Base-by-base conservation (phyloP, 2,329 filamentous ascomycete species). In the Colletotrichum musae region DNA sequence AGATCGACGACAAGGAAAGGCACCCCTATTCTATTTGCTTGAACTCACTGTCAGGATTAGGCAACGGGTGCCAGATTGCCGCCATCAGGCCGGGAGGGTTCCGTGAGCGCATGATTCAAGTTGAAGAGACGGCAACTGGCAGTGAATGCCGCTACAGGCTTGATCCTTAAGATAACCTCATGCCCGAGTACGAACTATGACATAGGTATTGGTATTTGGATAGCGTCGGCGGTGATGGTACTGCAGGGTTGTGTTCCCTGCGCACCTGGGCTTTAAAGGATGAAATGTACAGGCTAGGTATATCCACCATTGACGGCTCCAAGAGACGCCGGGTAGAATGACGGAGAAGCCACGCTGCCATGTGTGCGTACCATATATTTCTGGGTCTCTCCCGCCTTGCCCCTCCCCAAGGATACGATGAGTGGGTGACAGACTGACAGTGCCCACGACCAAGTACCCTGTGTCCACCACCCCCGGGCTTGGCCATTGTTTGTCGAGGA, bases 401-500 rank as follows among this genome's bases (percentile, higher is more conserved):
- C 50, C 52, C 43, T 52, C 47, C 16, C 61, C 28, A 36, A 36
- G 24, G 28, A 28, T 50, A 48, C 32, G 54, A 47, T 50, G n/a
- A 10, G 47, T 48, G 41, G 61, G 24, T 59, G 61, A 58, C 60
- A 64, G 28, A 57, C 21, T 24, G 21, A 24, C 21, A 24, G 51
- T 36, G 59, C 21, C 41, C 41, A 36, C 39, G 45, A 26, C 16
- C 24, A 16, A 60, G 48, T 9, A 32, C 62, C n/a, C 18, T 36
- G 36, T 51, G 18, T 61, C 62, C 63, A 51, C 64, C 41, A 24
- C 39, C 39, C 45, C 45, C 43, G 26, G 58, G 64, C 58, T 68
- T 63, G 64, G 51, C 67, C 63, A 67, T 58, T 53, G 63, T 57
- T 67, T 61, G 50, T 68, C 58, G 54, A 68, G 57, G 68, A 68